Percentiles rank a stretch among this genome's conserved stretches.
Conservation (phyloP, 208 protist genomes). For the Angomonas ambiguus region DNA sequence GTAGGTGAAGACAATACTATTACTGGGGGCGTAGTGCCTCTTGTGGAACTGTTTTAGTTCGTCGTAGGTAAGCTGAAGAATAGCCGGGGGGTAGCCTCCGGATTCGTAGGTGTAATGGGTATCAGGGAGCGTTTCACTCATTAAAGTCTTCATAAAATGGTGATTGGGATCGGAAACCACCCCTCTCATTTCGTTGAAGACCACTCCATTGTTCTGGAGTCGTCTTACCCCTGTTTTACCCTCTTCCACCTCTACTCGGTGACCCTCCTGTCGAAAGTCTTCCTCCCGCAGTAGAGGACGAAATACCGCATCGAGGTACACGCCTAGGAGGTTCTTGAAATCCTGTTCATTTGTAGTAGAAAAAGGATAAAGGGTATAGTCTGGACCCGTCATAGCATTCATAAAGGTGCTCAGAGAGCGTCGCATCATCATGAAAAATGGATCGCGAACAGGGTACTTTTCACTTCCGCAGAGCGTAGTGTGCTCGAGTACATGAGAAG, state of each 20-base stretch:
- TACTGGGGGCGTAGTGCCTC: conserved; percentile 90
- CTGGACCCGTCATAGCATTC: conserved; percentile 91
- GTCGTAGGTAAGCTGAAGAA: conserved; percentile 82
- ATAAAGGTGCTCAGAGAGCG: conserved; percentile 90
- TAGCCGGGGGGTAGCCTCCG: conserved; percentile 87
- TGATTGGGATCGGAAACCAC: conserved; percentile 83
- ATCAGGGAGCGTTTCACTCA: conserved; percentile 74
- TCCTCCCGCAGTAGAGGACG: conserved; percentile 81
- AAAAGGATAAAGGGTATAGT: conserved; percentile 94
- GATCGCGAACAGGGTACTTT: conserved; percentile 93
- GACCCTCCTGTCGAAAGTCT: conserved; percentile 91
- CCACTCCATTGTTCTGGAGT: conserved; percentile 87
- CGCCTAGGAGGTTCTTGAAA: conserved; percentile 89
- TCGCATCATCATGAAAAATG: conserved; percentile 91
- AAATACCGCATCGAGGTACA: conserved; percentile 94
- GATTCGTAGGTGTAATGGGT: conserved; percentile 89
- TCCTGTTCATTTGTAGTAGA: conserved; percentile 89
- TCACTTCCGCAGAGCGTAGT: conserved; percentile 94
- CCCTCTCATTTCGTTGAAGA: conserved; percentile 94
- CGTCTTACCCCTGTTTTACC: conserved; percentile 22
- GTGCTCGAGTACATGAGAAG: conserved; percentile 97
- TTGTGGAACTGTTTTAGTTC: conserved; percentile 86
- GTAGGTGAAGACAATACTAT: conserved; percentile 90
- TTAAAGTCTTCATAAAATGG: conserved; percentile 64
- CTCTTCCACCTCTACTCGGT: conserved; percentile 79